These are phyloP conservation scores for Colletotrichum sp. DNA, from an alignment of 2,329 filamentous ascomycete species.

Conservation along the genomic window DNA sequence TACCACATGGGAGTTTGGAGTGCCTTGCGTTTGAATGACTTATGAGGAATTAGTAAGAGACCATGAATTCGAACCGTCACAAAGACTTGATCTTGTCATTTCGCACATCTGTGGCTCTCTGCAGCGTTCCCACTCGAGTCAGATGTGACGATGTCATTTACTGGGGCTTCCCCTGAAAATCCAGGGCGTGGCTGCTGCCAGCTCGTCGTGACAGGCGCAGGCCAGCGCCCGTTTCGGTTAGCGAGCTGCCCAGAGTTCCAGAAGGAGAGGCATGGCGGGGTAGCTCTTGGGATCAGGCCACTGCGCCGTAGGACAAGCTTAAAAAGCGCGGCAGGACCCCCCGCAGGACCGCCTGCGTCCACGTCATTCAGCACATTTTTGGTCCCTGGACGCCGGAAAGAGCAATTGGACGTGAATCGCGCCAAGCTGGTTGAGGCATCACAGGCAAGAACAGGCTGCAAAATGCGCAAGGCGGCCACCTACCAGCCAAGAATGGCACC, in stretches of 20 bases:
- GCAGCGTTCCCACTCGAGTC: background rate
- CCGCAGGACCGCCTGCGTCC: background rate
- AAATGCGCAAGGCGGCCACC: background rate
- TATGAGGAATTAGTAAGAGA: background rate
- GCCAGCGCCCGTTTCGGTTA: background rate
- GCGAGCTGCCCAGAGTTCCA: constrained; percentile 4
- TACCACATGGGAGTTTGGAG: background rate
- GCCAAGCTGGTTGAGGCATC: background rate
- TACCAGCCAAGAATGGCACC: background rate
- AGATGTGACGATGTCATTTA: background rate
- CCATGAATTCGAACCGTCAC: background rate
- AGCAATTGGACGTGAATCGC: background rate
- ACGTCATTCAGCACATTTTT: constrained; percentile 6
- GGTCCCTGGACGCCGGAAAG: background rate
- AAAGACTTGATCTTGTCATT: background rate
- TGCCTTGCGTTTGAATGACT: background rate
- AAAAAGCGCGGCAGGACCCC: background rate
- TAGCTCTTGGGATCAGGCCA: constrained; percentile 7
- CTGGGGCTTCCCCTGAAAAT: background rate
- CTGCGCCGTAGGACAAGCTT: background rate
- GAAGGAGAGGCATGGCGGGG: constrained; percentile 5
- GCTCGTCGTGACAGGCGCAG: background rate
- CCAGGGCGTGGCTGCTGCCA: background rate
- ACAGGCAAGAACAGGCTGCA: background rate
- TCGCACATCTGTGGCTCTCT: background rate